phyloP scores from a whole-genome alignment of 805 yeast species.

The Candida bentonensis region DNA sequence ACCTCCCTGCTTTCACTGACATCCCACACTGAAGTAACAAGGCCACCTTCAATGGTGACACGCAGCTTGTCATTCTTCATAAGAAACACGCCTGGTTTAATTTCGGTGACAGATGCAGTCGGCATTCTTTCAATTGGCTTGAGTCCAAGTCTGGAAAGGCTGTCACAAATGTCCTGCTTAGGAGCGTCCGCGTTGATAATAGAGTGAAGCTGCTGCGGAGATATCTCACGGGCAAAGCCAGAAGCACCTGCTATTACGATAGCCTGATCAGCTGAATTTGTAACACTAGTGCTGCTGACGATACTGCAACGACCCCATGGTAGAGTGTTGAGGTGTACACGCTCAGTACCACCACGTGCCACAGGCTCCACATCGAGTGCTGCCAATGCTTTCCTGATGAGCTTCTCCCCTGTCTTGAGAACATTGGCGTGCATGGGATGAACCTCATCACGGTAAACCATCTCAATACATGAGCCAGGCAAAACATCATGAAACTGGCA shows the following conservation, averaged over 20 bases:
- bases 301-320: constrained; percentile 51
- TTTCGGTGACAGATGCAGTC: constrained; percentile 30
- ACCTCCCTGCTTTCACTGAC: constrained; percentile 45
- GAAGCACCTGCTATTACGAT: constrained; percentile 3
- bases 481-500: constrained; percentile 97
- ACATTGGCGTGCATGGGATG: constrained; percentile 58
- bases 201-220: not conserved
- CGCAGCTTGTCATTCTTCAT: constrained; percentile 49
- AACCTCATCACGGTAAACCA: constrained; percentile 81
- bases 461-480: constrained; percentile 91
- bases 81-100: constrained; percentile 28
- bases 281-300: constrained; percentile 19
- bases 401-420: constrained; percentile 34
- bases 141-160: constrained; percentile 3
- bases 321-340: constrained; percentile 34
- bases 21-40: constrained; percentile 53
- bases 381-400: constrained; percentile 30
- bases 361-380: constrained; percentile 1
- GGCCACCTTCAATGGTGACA: constrained; percentile 49
- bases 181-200: not conserved
- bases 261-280: constrained; percentile 8
- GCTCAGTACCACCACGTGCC: not conserved
- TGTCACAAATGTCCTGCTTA: not conserved
- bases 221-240: constrained; percentile 5
- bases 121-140: constrained; percentile 4